Evolutionary conservation across 169 alveolate genomes (phyloP).

Genomic region (Amoebophrya sp.): DNA sequence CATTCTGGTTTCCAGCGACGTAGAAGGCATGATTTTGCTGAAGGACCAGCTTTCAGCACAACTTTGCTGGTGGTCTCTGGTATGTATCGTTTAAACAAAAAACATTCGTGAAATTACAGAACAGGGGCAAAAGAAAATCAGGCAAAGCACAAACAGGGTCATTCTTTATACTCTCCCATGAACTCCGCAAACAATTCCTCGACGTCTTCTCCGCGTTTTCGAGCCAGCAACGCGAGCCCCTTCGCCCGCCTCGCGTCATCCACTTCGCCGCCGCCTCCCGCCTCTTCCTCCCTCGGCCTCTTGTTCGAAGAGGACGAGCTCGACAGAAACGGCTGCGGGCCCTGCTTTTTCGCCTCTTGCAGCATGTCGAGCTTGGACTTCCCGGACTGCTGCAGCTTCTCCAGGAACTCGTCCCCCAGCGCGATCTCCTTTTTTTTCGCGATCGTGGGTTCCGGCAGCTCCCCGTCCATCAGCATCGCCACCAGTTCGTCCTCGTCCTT

Average conservation of each 20-base stretch:
- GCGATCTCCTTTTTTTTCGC: neutral
- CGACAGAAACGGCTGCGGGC: neutral
- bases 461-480: neutral
- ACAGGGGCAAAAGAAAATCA: neutral
- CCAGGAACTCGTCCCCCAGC: neutral
- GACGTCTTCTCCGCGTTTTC: neutral
- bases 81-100: too few relatives aligned
- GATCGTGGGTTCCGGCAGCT: neutral
- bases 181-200: neutral
- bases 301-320: neutral
- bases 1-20: neutral
- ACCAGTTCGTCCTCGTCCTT: conserved; percentile 8
- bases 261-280: neutral
- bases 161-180: neutral
- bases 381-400: neutral
- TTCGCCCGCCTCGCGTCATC: neutral
- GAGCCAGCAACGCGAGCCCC: neutral
- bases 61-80: too few relatives aligned
- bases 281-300: neutral
- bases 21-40: neutral
- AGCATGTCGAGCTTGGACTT: neutral
- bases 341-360: neutral
- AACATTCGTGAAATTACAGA: too few relatives aligned
- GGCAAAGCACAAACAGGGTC: too few relatives aligned
- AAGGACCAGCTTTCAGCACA: neutral